phyloP scores from a whole-genome alignment of 176 grass and related monocot species.

The Zoysia pacifica region DNA sequence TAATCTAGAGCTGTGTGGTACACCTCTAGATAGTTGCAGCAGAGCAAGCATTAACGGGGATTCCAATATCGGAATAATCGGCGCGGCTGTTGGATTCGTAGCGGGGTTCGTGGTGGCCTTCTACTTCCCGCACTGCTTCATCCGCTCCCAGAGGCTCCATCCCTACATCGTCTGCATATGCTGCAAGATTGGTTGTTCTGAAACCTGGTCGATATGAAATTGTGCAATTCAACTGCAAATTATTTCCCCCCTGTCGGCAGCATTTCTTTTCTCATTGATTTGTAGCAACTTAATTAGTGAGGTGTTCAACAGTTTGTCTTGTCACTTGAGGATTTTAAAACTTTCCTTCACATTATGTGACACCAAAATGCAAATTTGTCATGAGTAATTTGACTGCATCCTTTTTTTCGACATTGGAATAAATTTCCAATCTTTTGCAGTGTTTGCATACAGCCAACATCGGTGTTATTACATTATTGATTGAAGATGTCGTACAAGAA shows the following conservation, averaged over 20 bases:
- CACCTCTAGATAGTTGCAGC: not conserved
- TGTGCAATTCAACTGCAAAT: not conserved
- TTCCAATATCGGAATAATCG: not conserved
- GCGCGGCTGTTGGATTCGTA: constrained; percentile 8
- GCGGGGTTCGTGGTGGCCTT: constrained; percentile 16
- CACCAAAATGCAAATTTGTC: too few relatives aligned
- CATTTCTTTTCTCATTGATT: not conserved
- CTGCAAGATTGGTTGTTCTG: not conserved
- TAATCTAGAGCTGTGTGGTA: constrained; percentile 20
- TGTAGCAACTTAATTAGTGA: not conserved
- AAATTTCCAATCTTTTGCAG: too few relatives aligned
- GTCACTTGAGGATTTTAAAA: too few relatives aligned
- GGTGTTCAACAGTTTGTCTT: too few relatives aligned
- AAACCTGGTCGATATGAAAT: not conserved
- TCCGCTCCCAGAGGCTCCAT: not conserved
- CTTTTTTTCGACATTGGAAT: too few relatives aligned
- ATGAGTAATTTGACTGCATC: too few relatives aligned
- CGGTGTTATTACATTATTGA: too few relatives aligned
- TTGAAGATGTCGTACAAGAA: too few relatives aligned
- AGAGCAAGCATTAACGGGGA: not conserved
- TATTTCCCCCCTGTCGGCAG: too few relatives aligned
- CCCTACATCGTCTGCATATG: not conserved
- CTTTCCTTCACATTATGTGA: too few relatives aligned
- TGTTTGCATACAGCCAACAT: too few relatives aligned
- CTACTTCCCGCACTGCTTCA: constrained; percentile 17